Evolutionary conservation across 192 early-diverging fungal species (phyloP), one percentile per base, ranked within the genome.

Genomic region (Entomortierella chlamydospora): DNA sequence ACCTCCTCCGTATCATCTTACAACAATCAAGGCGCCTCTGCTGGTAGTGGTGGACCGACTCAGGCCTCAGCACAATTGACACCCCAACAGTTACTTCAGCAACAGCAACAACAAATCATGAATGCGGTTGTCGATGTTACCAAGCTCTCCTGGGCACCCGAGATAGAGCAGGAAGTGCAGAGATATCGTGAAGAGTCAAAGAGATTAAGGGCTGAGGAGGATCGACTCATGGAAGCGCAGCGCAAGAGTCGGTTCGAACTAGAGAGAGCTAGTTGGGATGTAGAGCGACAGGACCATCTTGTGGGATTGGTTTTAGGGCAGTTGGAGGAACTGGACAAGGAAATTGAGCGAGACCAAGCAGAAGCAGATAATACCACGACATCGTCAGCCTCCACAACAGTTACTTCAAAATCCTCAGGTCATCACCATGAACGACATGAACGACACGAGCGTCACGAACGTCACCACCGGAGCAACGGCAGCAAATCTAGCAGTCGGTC

Each of bases 71-170:
- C 76, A 10, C 76, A 70, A 34, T 23, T 53, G 18, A 60, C 76
- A 18, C 57, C 76, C 20, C 76, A 79, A 26, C 76, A 79, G 50
- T 50, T 70, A n/a, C 42, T 70, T 10, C 76, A 79, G 23, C 76
- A 79, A 28, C 76, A 79, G 11, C 76, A 79, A 22, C 76, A 79
- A 56, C 76, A 79, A 52, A 79, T 79, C 68, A 70, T 79, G 67
- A 79, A 30, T 37, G 23, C 68, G 0, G 76, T 79, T 15, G 61
- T 70, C 20, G 76, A 79, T 66, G 76, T 79, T 4, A 79, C 76
- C 30, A 79, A 79, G 15, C 62, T 79, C 6, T 70, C 67, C 1
- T 79, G 76, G 76, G 76, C 76, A 17, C 68, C 76, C 12, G 76
- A 79, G 51, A 65, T 79, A 33, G 76, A 79, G 18, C 61, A 61